Evolutionary conservation across 177 flowering plant genomes (phyloP), one percentile per base, ranked within the genome.

Genomic region (Telopea speciosissima): DNA sequence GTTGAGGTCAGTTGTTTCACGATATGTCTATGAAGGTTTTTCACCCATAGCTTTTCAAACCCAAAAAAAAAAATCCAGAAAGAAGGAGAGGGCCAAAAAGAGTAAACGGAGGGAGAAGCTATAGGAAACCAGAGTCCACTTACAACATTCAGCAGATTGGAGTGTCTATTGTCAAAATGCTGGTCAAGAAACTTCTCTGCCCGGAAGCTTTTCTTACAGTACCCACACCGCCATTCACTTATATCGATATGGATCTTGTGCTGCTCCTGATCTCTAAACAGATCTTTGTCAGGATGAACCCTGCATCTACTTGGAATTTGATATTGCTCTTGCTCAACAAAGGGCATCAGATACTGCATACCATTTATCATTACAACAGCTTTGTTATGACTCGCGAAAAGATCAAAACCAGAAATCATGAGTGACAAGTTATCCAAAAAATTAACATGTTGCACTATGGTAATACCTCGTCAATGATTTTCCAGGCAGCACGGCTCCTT

Each of bases 171-270:
- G 77, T 93, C 93, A 79, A 93, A 89, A 84, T 95, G 99, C 81
- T 88, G 85, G 81, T 95, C 99, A 77, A 95, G 85, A 82, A 68
- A 95, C 65, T 87, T 85, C 81, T 95, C 99, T 61, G 90, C 93
- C 60, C 85, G 86, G 73, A 95, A 95, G 81, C 83, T 86, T 83
- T 95, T 95, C 81, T 85, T 90, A 79, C 99, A 95, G 80, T 89
- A 95, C 31, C 95, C 99, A 84, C 99, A 95, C 26, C 77, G 84
- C 99, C 98, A 95, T 65, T 92, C 97, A 84, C 87, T 87, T 67
- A 84, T 59, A 76, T 95, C 98, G 36, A 84, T 25, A 68, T 90
- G 91, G 73, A 85, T 76, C 82, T 95, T 95, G 77, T 93, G 98
- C 79, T 85, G 81, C 79, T 95, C 99, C 71, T 95, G 99, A 81